Conservation (phyloP, 164 flowering plant genomes). For the Brasenia schreberi region DNA sequence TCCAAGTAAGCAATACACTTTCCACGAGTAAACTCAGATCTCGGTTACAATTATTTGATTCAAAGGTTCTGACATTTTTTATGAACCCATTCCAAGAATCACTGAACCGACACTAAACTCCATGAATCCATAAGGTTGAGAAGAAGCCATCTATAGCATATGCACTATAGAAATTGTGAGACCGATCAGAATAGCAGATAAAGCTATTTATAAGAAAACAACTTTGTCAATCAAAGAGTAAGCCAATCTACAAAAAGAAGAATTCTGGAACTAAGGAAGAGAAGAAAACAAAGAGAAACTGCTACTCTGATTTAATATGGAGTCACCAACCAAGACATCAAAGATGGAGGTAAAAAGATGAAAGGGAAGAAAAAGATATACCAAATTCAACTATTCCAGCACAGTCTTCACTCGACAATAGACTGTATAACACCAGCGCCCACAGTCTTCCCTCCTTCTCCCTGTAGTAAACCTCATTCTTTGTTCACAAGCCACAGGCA, state of each 20-base stretch:
- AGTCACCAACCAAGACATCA: too few relatives aligned
- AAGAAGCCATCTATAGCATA: too few relatives aligned
- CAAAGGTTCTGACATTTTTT: neutral
- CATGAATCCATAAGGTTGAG: too few relatives aligned
- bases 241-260: neutral
- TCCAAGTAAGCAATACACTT: neutral
- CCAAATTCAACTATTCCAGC: neutral
- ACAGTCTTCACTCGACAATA: slow-evolving; percentile 15
- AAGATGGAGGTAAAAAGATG: too few relatives aligned
- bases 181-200: too few relatives aligned
- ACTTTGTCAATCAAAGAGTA: neutral
- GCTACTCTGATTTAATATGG: neutral
- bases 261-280: neutral
- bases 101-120: neutral
- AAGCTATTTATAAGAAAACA: too few relatives aligned
- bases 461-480: slow-evolving; percentile 33
- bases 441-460: slow-evolving; percentile 35
- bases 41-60: neutral
- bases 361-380: neutral
- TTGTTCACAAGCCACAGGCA: slow-evolving; percentile 27
- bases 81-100: neutral
- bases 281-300: neutral
- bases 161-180: too few relatives aligned
- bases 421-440: slow-evolving; percentile 27
- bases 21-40: neutral